Percentiles rank a stretch among this genome's conserved stretches.
Conservation (phyloP, 2,329 filamentous ascomycete species). For the Xylariaceae sp. region DNA sequence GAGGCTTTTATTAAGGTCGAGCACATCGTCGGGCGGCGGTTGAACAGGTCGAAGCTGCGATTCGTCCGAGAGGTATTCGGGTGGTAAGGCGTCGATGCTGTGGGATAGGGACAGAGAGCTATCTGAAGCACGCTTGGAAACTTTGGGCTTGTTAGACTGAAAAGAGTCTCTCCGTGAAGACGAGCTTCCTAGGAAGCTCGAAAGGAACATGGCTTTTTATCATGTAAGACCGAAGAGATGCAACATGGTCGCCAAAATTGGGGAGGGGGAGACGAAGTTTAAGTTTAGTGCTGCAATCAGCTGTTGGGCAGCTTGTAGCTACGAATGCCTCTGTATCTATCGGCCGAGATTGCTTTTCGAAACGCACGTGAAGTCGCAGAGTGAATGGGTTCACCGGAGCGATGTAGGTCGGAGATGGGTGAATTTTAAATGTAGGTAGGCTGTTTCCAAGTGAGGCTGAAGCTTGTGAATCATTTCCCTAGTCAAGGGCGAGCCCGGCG, state of each 20-base stretch:
- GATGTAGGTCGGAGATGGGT: no score
- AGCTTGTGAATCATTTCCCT: no score
- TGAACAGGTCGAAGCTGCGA: constrained; percentile 45
- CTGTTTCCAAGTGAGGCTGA: no score
- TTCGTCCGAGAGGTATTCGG: constrained; percentile 53
- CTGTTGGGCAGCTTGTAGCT: background rate
- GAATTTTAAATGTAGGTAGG: no score
- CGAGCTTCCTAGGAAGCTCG: constrained; percentile 11
- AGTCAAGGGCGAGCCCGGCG: no score
- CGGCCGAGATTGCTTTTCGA: no score
- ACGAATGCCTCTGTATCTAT: background rate
- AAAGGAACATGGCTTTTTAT: constrained; percentile 12
- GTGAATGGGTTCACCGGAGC: no score
- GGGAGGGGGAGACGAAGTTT: background rate
- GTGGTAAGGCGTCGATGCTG: constrained; percentile 16
- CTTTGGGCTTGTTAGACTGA: constrained; percentile 11
- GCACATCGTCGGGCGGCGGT: constrained; percentile 57
- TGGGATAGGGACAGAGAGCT: constrained; percentile 16
- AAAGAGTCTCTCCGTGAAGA: constrained; percentile 13
- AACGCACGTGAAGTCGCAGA: no score
- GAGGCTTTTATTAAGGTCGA: constrained; percentile 66
- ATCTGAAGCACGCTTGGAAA: constrained; percentile 9
- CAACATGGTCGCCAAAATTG: background rate
- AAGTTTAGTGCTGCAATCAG: background rate
- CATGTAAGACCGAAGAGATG: background rate